Evolutionary conservation across 2,329 filamentous ascomycete species (phyloP), one percentile per base, ranked within the genome.

Genomic region (Emergomyces orientalis): DNA sequence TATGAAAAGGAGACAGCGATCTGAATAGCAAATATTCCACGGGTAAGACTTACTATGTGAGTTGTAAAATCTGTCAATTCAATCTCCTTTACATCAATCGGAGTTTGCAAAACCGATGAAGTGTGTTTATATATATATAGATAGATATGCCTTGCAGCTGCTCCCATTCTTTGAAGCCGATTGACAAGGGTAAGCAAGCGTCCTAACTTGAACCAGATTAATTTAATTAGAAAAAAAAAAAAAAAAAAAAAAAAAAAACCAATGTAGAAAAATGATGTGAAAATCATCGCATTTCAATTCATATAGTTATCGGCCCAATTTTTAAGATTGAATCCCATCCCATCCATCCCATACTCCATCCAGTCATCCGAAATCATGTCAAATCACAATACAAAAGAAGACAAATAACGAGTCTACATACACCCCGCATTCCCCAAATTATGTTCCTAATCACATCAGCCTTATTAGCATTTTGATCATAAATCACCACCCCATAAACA

Each of bases 361-460:
- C 25, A 45, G 5, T 8, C 56, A 32, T 47, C 51, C 43, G 22
- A 17, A 4, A 49, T 43, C 39, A 34, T n/a, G 25, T 14, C n/a
- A 56, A 14, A 37, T 37, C 34, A 56, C 34, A 32, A 39, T 27
- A 27, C 39, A 45, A 11, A 43, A n/a, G 13, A 7, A 37, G 25
- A 52, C 19, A 27, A 57, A 27, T n/a, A 49, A 49, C 11, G 17
- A 34, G 8, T n/a, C 47, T 54, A 61, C 49, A 22, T 13, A 32
- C 34, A 54, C 3, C 59, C 32, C n/a, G 61, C 61, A 39, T 62
- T 62, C 17, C 61, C 61, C 56, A 62, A 54, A 25, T 58, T 59
- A 49, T 62, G 61, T 30, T 62, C 61, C 61, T 62, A 59, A 59
- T 58, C 56, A 45, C 25, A 39, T 27, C 51, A 37, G 51, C 49